A percentile compares a stretch with the other conserved stretches of the same genome.
phyloP scores from a whole-genome alignment of 169 alveolate genomes.

The Cryptosporidium canis region DNA sequence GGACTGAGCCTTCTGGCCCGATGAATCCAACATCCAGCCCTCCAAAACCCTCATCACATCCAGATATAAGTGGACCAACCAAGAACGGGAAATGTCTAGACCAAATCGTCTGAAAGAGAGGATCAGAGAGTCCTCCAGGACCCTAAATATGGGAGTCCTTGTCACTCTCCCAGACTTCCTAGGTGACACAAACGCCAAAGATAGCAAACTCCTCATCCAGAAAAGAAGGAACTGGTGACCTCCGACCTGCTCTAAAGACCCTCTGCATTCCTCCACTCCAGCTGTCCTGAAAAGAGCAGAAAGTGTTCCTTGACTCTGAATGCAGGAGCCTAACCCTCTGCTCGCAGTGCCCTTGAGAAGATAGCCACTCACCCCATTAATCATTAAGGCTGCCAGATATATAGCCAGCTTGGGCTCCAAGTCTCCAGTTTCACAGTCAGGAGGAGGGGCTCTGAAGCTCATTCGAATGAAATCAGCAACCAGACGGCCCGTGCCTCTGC shows the following conservation, averaged over 20 bases:
- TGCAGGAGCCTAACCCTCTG: too few relatives aligned
- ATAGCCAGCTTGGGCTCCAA: background rate
- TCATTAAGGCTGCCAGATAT: background rate
- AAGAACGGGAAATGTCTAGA: too few relatives aligned
- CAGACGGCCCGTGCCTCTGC: background rate
- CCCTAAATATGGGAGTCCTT: background rate
- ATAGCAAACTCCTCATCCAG: constrained; percentile 4
- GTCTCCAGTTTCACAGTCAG: background rate
- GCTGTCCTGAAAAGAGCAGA: background rate
- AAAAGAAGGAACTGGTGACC: background rate
- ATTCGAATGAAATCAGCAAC: background rate
- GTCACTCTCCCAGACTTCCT: background rate
- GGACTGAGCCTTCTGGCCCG: too few relatives aligned
- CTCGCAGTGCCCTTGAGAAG: background rate
- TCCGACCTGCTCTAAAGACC: background rate
- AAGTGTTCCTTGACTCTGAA: background rate
- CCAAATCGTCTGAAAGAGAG: background rate
- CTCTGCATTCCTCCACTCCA: background rate
- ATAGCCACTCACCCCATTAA: background rate
- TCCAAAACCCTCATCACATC: background rate
- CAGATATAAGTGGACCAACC: background rate
- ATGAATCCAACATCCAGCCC: background rate
- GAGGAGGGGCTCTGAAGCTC: too few relatives aligned
- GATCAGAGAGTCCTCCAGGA: background rate
- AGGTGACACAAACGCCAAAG: background rate